A percentile compares a stretch with the other conserved stretches of the same genome.
phyloP scores from a whole-genome alignment of 176 grass and related monocot genomes.

The Hordeum marinum region DNA sequence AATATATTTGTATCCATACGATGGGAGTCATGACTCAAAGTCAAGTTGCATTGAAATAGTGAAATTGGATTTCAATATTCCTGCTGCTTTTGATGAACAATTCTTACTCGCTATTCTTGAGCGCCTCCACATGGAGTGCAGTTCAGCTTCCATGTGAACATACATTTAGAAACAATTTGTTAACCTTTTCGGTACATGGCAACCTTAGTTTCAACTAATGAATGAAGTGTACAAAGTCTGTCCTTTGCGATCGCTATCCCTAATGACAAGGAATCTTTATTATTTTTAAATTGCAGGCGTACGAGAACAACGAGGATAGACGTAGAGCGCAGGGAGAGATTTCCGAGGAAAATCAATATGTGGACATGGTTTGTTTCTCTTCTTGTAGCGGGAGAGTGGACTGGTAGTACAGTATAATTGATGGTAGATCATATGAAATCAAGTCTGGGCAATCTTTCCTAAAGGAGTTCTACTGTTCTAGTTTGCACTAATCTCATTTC shows the following conservation, averaged over 20 bases:
- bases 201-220: constrained; percentile 1
- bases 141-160: not conserved
- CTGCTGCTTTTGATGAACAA: constrained; percentile 1
- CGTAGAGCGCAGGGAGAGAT: constrained; percentile 60
- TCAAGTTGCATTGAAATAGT: constrained; percentile 10
- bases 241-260: constrained; percentile 9
- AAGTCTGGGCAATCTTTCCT: not conserved
- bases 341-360: constrained; percentile 58
- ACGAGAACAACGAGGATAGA: constrained; percentile 73
- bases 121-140: not conserved
- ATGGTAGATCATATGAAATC: not conserved
- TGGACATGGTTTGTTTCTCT: constrained; percentile 67
- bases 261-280: not conserved
- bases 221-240: not conserved
- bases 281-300: constrained; percentile 49
- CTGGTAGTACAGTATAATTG: not conserved
- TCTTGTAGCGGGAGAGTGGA: not conserved
- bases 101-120: not conserved
- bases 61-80: constrained; percentile 12
- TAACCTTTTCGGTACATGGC: constrained; percentile 5
- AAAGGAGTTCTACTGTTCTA: not conserved
- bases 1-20: not conserved
- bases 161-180: constrained; percentile 7
- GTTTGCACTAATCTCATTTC: not conserved
- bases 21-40: not conserved